Base-by-base conservation (phyloP, 78 protist genomes). In the Monocercomonoides exilis region DNA sequence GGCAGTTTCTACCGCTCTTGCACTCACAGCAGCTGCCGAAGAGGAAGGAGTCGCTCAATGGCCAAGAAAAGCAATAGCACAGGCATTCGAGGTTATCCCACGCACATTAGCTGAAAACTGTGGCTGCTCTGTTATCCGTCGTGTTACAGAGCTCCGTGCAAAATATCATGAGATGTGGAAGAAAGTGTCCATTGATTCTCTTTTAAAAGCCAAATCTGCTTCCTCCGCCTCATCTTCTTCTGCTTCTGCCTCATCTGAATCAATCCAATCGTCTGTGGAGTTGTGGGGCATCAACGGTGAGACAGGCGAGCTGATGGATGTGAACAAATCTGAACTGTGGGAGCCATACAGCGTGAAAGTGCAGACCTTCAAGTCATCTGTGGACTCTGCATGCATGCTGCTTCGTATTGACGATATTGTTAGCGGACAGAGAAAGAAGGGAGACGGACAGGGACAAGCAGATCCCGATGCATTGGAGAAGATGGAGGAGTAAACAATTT, bases 51-150 rank as follows among this genome's bases (percentile, higher is more conserved):
- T 89, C 41, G 81, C 84, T 85, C 99, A 97, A 91, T 87, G 91
- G 86, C 94, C 99, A 43, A 96, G 95, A 93, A 81, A 80, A 63
- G 97, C 96, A 33, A 92, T 96, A 5, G 98, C 98, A 41, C 45
- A 70, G 11, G 96, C 97, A 2, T 84, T 91, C 36, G 93, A 91
- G 41, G 87, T 89, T 6, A 89, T 89, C 63, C 99, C 99, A 64
- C 89, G 98, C 45, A 96, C 98, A 6, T 91, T 99, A n/a, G 94
- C 93, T 43, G 94, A 95, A 88, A 99, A 99, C 94, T 98, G 99
- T 87, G 99, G 99, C 42, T 96, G 94, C 41, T 91, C 94, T 41
- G 94, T 94, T 77, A 91, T 98, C 45, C 94, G 97, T 38, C 38
- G 90, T 34, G 43, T 97, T n/a, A 99, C 99, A 3, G 96, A 95